Conservation (phyloP, 371 early-diverging fungal genomes). For the Mortierella sp. region DNA sequence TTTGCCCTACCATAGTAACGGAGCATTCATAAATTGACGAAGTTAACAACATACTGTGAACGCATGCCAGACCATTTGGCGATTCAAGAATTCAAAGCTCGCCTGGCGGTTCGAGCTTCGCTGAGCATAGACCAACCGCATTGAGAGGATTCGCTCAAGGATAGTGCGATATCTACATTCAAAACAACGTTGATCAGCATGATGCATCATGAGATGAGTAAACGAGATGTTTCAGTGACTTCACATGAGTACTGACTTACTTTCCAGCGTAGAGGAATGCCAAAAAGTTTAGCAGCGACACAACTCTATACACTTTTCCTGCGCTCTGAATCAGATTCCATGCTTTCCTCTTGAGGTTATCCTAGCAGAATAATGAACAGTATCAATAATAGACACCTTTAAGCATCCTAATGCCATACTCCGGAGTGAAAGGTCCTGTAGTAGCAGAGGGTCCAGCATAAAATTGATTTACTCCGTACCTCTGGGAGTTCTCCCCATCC, state of each 20-base stretch:
- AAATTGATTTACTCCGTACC: slow-evolving; percentile 40
- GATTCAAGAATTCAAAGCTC: slow-evolving; percentile 92
- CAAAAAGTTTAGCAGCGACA: slow-evolving; percentile 82
- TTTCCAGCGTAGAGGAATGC: slow-evolving; percentile 86
- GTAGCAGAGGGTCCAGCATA: background rate
- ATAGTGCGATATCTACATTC: slow-evolving; percentile 72
- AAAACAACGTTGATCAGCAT: background rate
- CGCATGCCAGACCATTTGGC: slow-evolving; percentile 95
- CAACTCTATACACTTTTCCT: slow-evolving; percentile 73
- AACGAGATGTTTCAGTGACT: background rate
- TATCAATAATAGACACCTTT: background rate
- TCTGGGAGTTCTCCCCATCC: slow-evolving; percentile 86
- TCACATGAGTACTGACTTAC: slow-evolving; percentile 49
- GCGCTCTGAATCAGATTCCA: slow-evolving; percentile 74
- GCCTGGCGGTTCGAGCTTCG: slow-evolving; percentile 81
- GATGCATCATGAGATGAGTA: background rate
- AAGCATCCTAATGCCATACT: background rate
- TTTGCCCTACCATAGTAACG: background rate
- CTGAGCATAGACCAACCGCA: slow-evolving; percentile 85
- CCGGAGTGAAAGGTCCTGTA: background rate
- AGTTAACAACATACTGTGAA: slow-evolving; percentile 75
- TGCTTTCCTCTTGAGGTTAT: slow-evolving; percentile 63
- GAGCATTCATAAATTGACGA: too few relatives aligned
- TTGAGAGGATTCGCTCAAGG: slow-evolving; percentile 79
- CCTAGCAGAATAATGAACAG: slow-evolving; percentile 32